A percentile compares a stretch with the other conserved stretches of the same genome.
Conservation (phyloP, 2,329 filamentous ascomycete species). For the Aspergillus candidus region DNA sequence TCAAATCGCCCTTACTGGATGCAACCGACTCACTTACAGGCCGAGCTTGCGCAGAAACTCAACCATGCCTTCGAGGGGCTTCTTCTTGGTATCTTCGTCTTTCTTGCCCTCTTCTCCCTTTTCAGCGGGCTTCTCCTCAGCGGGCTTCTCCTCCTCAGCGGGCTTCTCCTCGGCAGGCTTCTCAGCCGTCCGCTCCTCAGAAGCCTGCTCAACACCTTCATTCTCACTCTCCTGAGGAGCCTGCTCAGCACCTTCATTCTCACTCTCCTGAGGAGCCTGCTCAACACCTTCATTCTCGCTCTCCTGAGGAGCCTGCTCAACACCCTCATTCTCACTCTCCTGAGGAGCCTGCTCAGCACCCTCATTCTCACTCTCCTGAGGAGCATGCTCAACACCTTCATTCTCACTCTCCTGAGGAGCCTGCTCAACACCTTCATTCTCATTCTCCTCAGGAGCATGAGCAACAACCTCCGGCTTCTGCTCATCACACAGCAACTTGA, state of each 20-base stretch:
- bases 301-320: not conserved
- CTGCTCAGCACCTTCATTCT: not conserved
- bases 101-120: too few species aligned
- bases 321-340: too few species aligned
- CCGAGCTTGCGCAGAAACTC: too few species aligned
- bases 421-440: not conserved
- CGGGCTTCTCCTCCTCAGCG: not conserved
- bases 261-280: not conserved
- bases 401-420: not conserved
- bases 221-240: not conserved
- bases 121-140: not conserved
- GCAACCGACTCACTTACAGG: too few species aligned
- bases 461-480: not conserved
- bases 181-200: too few species aligned
- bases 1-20: too few species aligned
- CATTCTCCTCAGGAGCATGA: not conserved
- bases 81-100: too few species aligned
- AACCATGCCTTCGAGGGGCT: too few species aligned
- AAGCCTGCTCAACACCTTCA: not conserved
- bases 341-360: too few species aligned
- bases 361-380: too few species aligned
- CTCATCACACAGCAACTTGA: constrained; percentile 9
- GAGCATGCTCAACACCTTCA: not conserved
- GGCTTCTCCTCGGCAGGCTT: not conserved
- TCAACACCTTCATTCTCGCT: not conserved